Evolutionary conservation across 2,329 filamentous ascomycete genomes (phyloP).

Genomic region (Lasiodiplodia hormozganensis): DNA sequence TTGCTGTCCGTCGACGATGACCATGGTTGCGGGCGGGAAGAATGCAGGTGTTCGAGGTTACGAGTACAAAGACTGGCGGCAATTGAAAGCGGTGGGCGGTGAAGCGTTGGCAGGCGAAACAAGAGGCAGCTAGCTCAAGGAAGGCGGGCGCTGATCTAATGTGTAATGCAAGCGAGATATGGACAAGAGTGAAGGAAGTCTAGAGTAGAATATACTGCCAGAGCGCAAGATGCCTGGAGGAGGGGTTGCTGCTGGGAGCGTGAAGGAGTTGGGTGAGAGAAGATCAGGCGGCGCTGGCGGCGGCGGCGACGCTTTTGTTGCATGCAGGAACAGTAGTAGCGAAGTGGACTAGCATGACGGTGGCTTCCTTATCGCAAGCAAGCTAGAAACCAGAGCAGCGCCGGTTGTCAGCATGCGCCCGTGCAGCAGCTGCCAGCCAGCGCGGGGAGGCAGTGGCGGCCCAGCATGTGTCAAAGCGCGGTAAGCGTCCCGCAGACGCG

Average conservation of each 20-base stretch:
- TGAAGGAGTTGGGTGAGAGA: constrained; percentile 6
- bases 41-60: constrained; percentile 1
- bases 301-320: constrained; percentile 24
- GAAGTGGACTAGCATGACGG: constrained; percentile 28
- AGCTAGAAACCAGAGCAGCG: constrained; percentile 1
- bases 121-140: constrained; percentile 10
- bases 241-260: constrained; percentile 9
- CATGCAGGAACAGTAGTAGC: constrained; percentile 28
- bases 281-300: neutral
- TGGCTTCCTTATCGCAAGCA: constrained; percentile 27
- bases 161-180: constrained; percentile 26
- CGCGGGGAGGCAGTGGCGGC: constrained; percentile 12
- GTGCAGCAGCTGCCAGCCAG: constrained; percentile 9
- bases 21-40: constrained; percentile 65
- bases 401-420: constrained; percentile 9
- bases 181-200: constrained; percentile 3
- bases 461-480: neutral
- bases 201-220: constrained; percentile 8
- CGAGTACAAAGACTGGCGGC: constrained; percentile 2
- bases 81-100: constrained; percentile 12
- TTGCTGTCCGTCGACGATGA: constrained; percentile 79
- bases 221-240: constrained; percentile 1
- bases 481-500: constrained; percentile 15
- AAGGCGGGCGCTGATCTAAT: constrained; percentile 9
- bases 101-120: neutral